phyloP scores from a whole-genome alignment of 768 basidiomycete species.

The Collybia sp. region DNA sequence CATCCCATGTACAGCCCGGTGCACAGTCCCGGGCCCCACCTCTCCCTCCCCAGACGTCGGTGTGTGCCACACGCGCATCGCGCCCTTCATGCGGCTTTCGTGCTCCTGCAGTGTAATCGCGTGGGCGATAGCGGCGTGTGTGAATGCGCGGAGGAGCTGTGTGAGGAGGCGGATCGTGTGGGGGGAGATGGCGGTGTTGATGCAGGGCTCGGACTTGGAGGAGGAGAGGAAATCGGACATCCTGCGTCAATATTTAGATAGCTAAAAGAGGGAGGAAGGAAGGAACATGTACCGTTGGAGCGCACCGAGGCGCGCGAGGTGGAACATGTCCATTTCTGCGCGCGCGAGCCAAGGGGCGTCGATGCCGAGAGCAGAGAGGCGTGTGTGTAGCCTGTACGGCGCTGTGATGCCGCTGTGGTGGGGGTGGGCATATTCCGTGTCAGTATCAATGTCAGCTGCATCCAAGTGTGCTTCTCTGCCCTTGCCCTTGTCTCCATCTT shows the following conservation, averaged over 20 bases:
- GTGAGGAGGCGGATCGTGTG: slow-evolving; percentile 43
- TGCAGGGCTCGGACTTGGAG: no score
- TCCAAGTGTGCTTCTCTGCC: no score
- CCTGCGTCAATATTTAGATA: slow-evolving; percentile 6
- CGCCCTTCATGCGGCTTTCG: slow-evolving; percentile 51
- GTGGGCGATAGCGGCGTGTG: slow-evolving; percentile 43
- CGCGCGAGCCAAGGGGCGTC: slow-evolving; percentile 31
- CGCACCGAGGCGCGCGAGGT: slow-evolving; percentile 31
- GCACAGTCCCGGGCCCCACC: no score
- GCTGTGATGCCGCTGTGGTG: slow-evolving; percentile 33
- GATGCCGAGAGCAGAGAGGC: slow-evolving; percentile 40
- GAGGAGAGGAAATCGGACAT: no score
- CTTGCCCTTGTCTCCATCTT: no score
- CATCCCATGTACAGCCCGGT: no score
- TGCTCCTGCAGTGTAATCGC: slow-evolving; percentile 54
- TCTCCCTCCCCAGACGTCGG: slow-evolving; percentile 4
- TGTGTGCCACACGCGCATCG: slow-evolving; percentile 54
- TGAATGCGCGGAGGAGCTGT: slow-evolving; percentile 44
- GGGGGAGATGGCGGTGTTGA: slow-evolving; percentile 37
- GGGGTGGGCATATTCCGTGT: background rate
- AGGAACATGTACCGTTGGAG: slow-evolving; percentile 28
- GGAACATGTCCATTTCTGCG: slow-evolving; percentile 44
- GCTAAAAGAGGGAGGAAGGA: no score
- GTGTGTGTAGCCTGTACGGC: slow-evolving; percentile 37
- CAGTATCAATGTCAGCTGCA: no score